Evolutionary conservation across 441 rosid genomes (phyloP).

Genomic region (Rhodomyrtus psidioides): DNA sequence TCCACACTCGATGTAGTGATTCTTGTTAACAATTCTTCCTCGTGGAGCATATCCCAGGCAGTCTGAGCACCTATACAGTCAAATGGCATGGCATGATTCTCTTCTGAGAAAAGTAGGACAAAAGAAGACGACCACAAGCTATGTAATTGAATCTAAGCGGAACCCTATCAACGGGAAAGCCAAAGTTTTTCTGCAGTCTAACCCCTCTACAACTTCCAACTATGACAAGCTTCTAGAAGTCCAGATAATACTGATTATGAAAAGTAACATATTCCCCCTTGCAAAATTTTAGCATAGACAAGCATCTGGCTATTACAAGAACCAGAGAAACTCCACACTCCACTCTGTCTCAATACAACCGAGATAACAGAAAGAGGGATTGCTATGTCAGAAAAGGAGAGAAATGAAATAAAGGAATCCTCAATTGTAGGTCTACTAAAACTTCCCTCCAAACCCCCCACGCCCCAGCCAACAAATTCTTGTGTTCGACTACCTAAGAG

Average conservation of each 20-base stretch:
- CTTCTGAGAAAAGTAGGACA: neutral
- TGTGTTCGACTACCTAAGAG: neutral
- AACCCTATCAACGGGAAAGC: neutral
- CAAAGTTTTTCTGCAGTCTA: neutral
- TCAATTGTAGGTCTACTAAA: neutral
- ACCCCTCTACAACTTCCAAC: neutral
- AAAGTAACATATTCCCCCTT: neutral
- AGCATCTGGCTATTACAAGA: neutral
- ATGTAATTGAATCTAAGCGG: neutral
- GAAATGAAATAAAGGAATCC: neutral
- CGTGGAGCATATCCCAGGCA: slow-evolving; percentile 92
- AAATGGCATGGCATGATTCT: neutral
- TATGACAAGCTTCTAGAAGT: neutral
- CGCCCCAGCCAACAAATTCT: neutral
- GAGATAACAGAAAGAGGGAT: neutral
- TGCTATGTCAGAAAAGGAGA: neutral
- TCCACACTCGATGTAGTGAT: slow-evolving; percentile 85
- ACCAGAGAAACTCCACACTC: neutral
- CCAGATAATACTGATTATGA: neutral
- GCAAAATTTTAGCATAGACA: neutral
- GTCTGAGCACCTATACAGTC: slow-evolving; percentile 51
- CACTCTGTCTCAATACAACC: neutral
- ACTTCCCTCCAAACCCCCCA: neutral
- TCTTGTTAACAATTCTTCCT: slow-evolving; percentile 47
- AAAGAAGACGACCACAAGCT: neutral